phyloP scores from a whole-genome alignment of 1,284 basidiomycete species.

The Agroathelia rolfsii region DNA sequence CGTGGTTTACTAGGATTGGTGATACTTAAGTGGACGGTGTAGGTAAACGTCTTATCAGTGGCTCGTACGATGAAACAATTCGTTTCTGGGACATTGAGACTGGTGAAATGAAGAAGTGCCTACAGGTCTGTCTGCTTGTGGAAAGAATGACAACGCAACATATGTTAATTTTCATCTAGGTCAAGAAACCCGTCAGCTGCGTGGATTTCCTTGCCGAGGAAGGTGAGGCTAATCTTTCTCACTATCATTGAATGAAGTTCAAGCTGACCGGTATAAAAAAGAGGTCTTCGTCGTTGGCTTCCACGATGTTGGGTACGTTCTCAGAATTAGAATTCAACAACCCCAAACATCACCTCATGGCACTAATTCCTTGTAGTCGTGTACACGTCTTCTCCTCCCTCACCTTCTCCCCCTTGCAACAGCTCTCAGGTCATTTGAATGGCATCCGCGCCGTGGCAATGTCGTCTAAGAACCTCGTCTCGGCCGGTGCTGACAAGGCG shows the following conservation, averaged over 20 bases:
- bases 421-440: slow-evolving; percentile 75
- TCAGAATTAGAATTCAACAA: slow-evolving; percentile 7
- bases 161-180: too few relatives aligned
- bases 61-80: slow-evolving; percentile 86
- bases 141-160: too few relatives aligned
- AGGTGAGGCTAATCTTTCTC: slow-evolving; percentile 29
- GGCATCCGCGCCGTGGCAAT: slow-evolving; percentile 83
- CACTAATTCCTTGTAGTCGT: slow-evolving; percentile 32
- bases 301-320: slow-evolving; percentile 76
- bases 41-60: slow-evolving; percentile 75
- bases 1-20: not conserved
- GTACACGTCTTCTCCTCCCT: slow-evolving; percentile 75
- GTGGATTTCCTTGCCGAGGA: slow-evolving; percentile 81
- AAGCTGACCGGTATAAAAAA: slow-evolving; percentile 17
- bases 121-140: too few relatives aligned
- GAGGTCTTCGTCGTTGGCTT: slow-evolving; percentile 88
- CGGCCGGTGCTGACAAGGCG: slow-evolving; percentile 81
- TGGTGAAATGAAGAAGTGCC: slow-evolving; percentile 71
- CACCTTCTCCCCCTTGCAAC: slow-evolving; percentile 73
- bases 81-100: slow-evolving; percentile 81
- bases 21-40: not conserved
- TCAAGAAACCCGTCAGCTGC: slow-evolving; percentile 83
- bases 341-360: not conserved
- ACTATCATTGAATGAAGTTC: not conserved
- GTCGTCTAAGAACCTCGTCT: slow-evolving; percentile 77